phyloP scores from a whole-genome alignment of 2,329 filamentous ascomycete genomes.

The Myrmaecium sp. region DNA sequence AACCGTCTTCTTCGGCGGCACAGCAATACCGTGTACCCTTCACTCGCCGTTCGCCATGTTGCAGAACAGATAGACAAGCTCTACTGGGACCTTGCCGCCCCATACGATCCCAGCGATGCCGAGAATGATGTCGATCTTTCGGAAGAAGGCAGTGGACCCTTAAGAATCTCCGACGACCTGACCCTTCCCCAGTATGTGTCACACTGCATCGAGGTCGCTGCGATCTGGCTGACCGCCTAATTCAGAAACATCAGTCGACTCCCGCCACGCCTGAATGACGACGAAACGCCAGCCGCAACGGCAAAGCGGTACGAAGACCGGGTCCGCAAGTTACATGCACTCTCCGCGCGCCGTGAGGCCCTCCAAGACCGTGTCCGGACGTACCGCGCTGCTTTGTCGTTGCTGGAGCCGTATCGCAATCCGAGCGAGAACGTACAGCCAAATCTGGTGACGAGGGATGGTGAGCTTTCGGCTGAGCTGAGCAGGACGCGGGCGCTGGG shows the following conservation, averaged over 20 bases:
- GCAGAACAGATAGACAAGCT: constrained; percentile 55
- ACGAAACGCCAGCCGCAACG: not conserved
- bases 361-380: constrained; percentile 29
- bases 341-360: constrained; percentile 32
- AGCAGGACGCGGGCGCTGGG: constrained; percentile 46
- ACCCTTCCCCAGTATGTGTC: constrained; percentile 1
- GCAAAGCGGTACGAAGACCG: constrained; percentile 19
- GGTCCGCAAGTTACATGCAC: constrained; percentile 28
- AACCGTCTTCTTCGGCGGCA: constrained; percentile 50
- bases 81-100: constrained; percentile 36
- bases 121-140: constrained; percentile 16
- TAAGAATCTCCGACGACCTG: constrained; percentile 11
- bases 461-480: constrained; percentile 48
- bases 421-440: constrained; percentile 37
- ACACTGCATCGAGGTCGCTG: not conserved
- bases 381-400: constrained; percentile 30
- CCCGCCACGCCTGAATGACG: not conserved
- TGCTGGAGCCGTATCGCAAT: constrained; percentile 36
- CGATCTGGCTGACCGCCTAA: not conserved
- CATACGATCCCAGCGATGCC: constrained; percentile 10
- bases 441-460: constrained; percentile 49
- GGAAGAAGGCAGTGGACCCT: constrained; percentile 21
- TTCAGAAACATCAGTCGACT: not conserved
- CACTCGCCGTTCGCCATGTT: constrained; percentile 52
- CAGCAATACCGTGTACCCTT: constrained; percentile 46